Evolutionary conservation across 2,329 filamentous ascomycete species (phyloP).

Genomic region (Colletotrichum cordylinicola): DNA sequence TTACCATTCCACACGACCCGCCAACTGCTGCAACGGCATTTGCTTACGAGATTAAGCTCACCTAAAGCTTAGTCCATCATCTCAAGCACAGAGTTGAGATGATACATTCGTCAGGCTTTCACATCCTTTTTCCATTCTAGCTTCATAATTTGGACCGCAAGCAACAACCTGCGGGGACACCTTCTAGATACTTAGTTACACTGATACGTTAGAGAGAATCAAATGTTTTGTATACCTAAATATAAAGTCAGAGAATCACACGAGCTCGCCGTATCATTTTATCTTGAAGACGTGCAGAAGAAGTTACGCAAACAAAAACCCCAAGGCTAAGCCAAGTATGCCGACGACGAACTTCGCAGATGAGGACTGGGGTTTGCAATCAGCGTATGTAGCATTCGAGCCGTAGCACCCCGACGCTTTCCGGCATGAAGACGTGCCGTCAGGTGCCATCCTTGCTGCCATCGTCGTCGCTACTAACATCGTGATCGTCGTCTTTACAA

Average conservation of each 20-base stretch:
- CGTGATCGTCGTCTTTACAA: too few species aligned
- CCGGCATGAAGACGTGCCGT: too few species aligned
- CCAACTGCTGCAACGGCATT: not conserved
- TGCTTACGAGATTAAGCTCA: not conserved
- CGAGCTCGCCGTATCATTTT: not conserved
- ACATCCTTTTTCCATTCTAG: not conserved
- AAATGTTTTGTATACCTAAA: accelerated
- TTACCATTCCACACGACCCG: not conserved
- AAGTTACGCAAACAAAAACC: accelerated
- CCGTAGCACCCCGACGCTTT: too few species aligned
- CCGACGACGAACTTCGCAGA: accelerated
- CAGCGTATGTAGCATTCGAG: not conserved
- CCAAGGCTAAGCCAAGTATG: not conserved
- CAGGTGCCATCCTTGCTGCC: too few species aligned
- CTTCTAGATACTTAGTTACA: not conserved
- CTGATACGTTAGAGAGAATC: accelerated
- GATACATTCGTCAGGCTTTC: accelerated
- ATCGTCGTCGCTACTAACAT: too few species aligned
- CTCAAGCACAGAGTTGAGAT: accelerated
- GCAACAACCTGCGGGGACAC: accelerated
- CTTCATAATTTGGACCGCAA: not conserved
- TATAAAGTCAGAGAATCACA: accelerated
- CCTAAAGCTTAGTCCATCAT: not conserved
- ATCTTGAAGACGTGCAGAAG: not conserved
- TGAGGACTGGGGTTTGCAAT: not conserved